These are phyloP conservation scores for Cutaneotrichosporon sp. DNA, from an alignment of 1,284 basidiomycete species.

Conservation along the genomic window DNA sequence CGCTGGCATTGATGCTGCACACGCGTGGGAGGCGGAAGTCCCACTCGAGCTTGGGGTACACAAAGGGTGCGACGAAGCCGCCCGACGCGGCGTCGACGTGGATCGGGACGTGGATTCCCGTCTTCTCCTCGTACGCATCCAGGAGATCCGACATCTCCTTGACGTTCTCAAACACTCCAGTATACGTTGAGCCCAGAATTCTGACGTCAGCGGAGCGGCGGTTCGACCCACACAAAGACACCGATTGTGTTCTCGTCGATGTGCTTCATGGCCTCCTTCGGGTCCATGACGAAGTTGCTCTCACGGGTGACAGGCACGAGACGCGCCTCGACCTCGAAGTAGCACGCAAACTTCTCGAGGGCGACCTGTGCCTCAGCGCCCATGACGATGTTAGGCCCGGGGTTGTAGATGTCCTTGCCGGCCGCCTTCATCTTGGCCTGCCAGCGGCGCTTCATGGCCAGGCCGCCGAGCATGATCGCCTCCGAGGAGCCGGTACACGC, in stretches of 20 bases:
- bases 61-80: constrained; percentile 67
- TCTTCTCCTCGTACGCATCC: constrained; percentile 80
- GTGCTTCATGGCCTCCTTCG: constrained; percentile 80
- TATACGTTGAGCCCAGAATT: constrained; percentile 69
- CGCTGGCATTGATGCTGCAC: constrained; percentile 65
- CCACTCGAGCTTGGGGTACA: constrained; percentile 71
- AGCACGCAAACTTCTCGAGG: constrained; percentile 79
- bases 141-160: constrained; percentile 80
- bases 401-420: constrained; percentile 83
- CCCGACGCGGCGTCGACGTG: constrained; percentile 69
- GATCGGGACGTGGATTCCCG: constrained; percentile 77
- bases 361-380: constrained; percentile 76
- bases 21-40: constrained; percentile 85
- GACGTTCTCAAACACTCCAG: constrained; percentile 90
- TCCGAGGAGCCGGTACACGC: constrained; percentile 92
- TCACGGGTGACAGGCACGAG: constrained; percentile 24
- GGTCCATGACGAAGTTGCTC: constrained; percentile 77
- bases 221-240: constrained; percentile 35
- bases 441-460: constrained; percentile 95
- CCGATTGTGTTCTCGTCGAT: constrained; percentile 80
- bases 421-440: constrained; percentile 81
- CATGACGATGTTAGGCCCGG: constrained; percentile 62
- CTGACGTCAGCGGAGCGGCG: constrained; percentile 12
- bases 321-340: constrained; percentile 59
- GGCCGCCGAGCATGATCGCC: constrained; percentile 88